Evolutionary conservation across 257 asterid species (phyloP).

Genomic region (Striga asiatica): DNA sequence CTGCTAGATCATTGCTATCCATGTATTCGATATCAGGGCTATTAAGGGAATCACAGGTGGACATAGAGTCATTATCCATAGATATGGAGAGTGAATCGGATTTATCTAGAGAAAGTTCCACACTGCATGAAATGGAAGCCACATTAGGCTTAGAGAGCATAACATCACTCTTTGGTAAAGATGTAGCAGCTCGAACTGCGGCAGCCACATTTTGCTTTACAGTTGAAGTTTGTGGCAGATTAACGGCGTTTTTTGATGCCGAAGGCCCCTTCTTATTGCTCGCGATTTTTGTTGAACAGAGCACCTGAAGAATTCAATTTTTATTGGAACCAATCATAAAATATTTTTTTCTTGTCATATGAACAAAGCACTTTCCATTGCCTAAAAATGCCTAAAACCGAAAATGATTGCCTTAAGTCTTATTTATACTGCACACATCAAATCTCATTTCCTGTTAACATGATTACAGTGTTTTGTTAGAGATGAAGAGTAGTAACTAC

Average conservation of each 20-base stretch:
- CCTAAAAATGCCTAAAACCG: background rate
- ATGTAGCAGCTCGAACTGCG: conserved; percentile 20
- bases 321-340: background rate
- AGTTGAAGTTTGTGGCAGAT: conserved; percentile 27
- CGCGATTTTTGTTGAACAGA: conserved; percentile 48
- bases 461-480: background rate
- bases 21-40: conserved; percentile 87
- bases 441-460: background rate
- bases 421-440: too few relatives aligned
- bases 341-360: background rate
- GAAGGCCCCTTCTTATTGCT: conserved; percentile 59
- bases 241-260: conserved; percentile 26
- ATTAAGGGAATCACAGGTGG: conserved; percentile 68
- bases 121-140: conserved; percentile 20
- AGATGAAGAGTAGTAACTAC: background rate
- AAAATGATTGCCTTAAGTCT: background rate
- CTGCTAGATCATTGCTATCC: conserved; percentile 44
- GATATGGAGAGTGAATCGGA: conserved; percentile 53
- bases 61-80: conserved; percentile 90
- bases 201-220: conserved; percentile 33
- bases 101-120: conserved; percentile 33
- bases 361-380: background rate
- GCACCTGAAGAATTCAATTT: conserved; percentile 38
- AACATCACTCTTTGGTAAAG: conserved; percentile 25
- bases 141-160: conserved; percentile 16